Evolutionary conservation across 2,329 filamentous ascomycete genomes (phyloP), one percentile per base, ranked within the genome.

Genomic region (Ascochyta rabiei): DNA sequence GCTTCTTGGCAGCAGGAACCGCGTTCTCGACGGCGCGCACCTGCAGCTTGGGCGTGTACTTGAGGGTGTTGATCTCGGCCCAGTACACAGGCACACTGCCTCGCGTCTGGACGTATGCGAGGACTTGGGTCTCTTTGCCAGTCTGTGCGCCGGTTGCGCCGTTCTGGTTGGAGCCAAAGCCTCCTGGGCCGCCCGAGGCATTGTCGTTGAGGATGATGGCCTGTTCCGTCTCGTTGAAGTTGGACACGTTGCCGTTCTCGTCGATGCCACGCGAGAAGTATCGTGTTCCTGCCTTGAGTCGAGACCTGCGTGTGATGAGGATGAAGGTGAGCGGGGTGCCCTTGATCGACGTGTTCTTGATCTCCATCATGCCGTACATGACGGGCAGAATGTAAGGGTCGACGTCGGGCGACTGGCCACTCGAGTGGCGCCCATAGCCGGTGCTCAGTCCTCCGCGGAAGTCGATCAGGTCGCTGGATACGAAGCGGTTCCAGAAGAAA

Each of bases 191-290:
- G 53, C 86, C 86, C 3, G 83, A 82, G 42, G 84, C 82, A 50
- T 80, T 84, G 75, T 98, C 95, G 68, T 98, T 98, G 64, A 98
- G 77, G 33, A 99, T 86, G 57, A 96, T 83, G 30, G 95, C 82
- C 73, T 99, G 95, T 73, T 99, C 95, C 0, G 95, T 98, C 81
- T 99, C 95, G 72, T 99, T 99, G 82, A 93, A 99, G 75, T 99
- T 99, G 62, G 95, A 91, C n/a, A 95, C 95, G 73, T 98, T 87
- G 21, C 95, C 95, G 58, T 95, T 83, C 62, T 96, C 93, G 71
- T 99, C 93, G 41, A 98, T 86, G 46, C 95, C 95, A 61, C 95
- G 87, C 2, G 95, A 96, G 73, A 99, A 95, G 78, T 97, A 98
- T 71, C 96, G 84, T 15, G 95, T 98, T 39, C 95, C 95, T 31